Conservation (phyloP, 768 basidiomycete genomes). For the Lentinula sp. region DNA sequence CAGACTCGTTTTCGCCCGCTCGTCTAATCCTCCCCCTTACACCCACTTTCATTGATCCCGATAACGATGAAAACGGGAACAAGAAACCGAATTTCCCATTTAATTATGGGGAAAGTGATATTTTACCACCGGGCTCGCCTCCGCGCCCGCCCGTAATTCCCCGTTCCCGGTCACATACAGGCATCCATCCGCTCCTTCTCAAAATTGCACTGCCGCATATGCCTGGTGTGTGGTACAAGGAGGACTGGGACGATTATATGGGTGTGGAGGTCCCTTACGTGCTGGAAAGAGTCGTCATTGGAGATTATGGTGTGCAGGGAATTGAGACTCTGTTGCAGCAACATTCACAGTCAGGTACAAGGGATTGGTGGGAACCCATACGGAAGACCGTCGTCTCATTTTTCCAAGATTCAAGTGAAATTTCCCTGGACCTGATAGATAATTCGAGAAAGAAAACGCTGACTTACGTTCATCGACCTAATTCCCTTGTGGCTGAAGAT, state of each 20-base stretch:
- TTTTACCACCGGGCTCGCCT: not conserved
- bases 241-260: slow-evolving; percentile 76
- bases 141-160: slow-evolving; percentile 1
- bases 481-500: slow-evolving; percentile 46
- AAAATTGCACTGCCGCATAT: slow-evolving; percentile 26
- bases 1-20: slow-evolving; percentile 42
- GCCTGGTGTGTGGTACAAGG: slow-evolving; percentile 44
- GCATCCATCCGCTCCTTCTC: slow-evolving; percentile 66
- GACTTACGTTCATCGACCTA: slow-evolving; percentile 66
- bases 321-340: slow-evolving; percentile 38
- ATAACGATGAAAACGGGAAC: slow-evolving; percentile 21
- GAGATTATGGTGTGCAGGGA: slow-evolving; percentile 66
- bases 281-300: slow-evolving; percentile 70
- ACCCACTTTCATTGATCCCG: slow-evolving; percentile 49
- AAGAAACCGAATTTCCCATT: slow-evolving; percentile 5
- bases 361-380: slow-evolving; percentile 68
- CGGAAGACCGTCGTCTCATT: slow-evolving; percentile 36
- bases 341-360: slow-evolving; percentile 30
- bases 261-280: slow-evolving; percentile 65
- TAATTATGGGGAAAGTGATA: not conserved
- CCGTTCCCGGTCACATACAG: slow-evolving; percentile 47
- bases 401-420: slow-evolving; percentile 30
- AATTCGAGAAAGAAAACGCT: slow-evolving; percentile 38
- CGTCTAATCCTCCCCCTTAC: slow-evolving; percentile 71
- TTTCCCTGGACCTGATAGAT: slow-evolving; percentile 7